These are phyloP conservation scores for Sugiyamaella floridensis DNA, from an alignment of 805 yeast species.

Conservation along the genomic window DNA sequence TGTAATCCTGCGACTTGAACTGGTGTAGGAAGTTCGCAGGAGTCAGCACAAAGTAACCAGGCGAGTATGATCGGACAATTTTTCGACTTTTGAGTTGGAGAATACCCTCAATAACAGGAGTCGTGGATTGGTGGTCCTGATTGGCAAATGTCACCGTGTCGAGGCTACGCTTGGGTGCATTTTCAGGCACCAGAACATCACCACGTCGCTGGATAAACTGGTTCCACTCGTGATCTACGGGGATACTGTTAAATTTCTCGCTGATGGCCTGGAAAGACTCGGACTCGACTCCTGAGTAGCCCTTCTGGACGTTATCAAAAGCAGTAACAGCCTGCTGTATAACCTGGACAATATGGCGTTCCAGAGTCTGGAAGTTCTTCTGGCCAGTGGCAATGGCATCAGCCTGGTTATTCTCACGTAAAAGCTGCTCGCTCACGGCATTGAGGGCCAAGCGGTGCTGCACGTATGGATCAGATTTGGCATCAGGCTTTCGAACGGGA, in stretches of 20 bases:
- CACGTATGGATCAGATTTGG: constrained; percentile 42
- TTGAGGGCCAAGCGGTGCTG: constrained; percentile 34
- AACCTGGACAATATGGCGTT: constrained; percentile 38
- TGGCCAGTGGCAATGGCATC: constrained; percentile 41
- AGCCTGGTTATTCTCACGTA: constrained; percentile 40
- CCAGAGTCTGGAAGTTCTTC: constrained; percentile 35
- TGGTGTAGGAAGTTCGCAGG: constrained; percentile 41
- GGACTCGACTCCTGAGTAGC: constrained; percentile 28
- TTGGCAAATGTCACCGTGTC: constrained; percentile 35
- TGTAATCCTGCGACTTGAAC: constrained; percentile 39
- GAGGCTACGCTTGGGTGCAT: constrained; percentile 34
- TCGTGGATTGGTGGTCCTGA: constrained; percentile 35
- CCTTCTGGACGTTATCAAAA: constrained; percentile 28
- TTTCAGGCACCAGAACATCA: constrained; percentile 29
- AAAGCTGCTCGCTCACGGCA: constrained; percentile 37
- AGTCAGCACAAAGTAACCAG: constrained; percentile 42
- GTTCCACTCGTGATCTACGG: constrained; percentile 41
- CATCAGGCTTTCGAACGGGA: constrained; percentile 30
- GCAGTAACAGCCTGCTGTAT: constrained; percentile 35
- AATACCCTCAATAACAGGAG: constrained; percentile 43
- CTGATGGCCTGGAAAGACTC: constrained; percentile 30
- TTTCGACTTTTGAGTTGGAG: constrained; percentile 41
- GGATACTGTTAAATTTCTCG: constrained; percentile 30
- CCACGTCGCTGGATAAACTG: constrained; percentile 32
- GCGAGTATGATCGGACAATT: constrained; percentile 36